A percentile compares a stretch with the other conserved stretches of the same genome.
Evolutionary conservation across 2,329 filamentous ascomycete species (phyloP).

Genomic region (Ascochyta pisi): DNA sequence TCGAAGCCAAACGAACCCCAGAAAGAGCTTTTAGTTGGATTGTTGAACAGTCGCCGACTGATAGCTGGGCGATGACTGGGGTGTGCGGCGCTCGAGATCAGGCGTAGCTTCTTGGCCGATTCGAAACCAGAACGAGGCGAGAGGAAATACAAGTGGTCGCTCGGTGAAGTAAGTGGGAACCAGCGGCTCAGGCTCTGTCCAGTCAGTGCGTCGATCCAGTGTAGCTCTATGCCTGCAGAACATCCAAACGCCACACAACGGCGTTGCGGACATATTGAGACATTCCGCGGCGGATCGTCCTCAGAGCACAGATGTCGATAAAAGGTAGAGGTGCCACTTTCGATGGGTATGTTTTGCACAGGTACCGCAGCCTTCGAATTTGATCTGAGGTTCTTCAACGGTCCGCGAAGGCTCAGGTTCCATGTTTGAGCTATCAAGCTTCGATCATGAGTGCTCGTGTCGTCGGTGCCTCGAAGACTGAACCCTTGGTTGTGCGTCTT

Average conservation of each 20-base stretch:
- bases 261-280: constrained; percentile 70
- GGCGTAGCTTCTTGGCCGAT: constrained; percentile 63
- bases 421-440: constrained; percentile 42
- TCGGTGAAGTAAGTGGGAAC: constrained; percentile 63
- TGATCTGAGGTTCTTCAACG: not conserved
- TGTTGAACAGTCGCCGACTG: constrained; percentile 28
- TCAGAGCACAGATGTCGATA: constrained; percentile 64
- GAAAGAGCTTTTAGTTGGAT: constrained; percentile 25
- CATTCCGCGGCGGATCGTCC: constrained; percentile 69
- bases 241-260: constrained; percentile 71
- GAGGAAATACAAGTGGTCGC: constrained; percentile 67
- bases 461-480: constrained; percentile 30
- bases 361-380: not conserved
- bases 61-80: constrained; percentile 44
- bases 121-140: constrained; percentile 61
- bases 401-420: constrained; percentile 35
- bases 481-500: constrained; percentile 32
- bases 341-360: constrained; percentile 32
- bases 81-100: constrained; percentile 67
- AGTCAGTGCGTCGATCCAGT: constrained; percentile 62
- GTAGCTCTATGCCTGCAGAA: constrained; percentile 67
- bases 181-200: constrained; percentile 60
- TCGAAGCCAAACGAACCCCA: constrained; percentile 36
- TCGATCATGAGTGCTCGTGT: constrained; percentile 26
- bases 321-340: constrained; percentile 47